Base-by-base conservation (phyloP, 768 basidiomycete genomes). In the Phanerochaete sordida region DNA sequence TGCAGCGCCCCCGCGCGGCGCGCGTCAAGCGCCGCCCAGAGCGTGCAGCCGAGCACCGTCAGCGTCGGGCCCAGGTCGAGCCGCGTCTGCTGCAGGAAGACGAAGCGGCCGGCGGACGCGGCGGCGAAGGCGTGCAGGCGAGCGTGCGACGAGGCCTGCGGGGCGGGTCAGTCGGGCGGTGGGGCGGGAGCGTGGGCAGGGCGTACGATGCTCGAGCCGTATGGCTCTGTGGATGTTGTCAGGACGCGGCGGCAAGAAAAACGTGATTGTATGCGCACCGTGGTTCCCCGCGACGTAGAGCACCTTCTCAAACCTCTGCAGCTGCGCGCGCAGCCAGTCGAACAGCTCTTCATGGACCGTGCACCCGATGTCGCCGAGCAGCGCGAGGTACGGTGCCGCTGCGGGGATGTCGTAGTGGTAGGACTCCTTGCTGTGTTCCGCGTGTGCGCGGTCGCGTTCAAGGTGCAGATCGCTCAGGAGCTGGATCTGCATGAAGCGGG, bases 31-130 rank as follows among this genome's bases (percentile, higher is more conserved):
- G 56, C 53, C 4, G 74, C 68, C 75, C 76, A 78, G 26, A 79
- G 71, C 3, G 77, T 78, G 66, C 76, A 78, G 4, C 76, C 77
- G 15, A 77, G 73, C n/a, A 78, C 64, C 24, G 74, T 75, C 16
- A 75, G 43, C 1, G 60, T 70, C 6, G 69, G 63, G 3, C 71
- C 66, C 24, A 76, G 46, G 55, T 77, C 74, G 63, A 70, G 65
- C 28, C 75, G 72, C 23, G 70, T 72, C 39, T 70, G 70, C 59
- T 74, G 58, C 5, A 77, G 69, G 37, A 72, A 63, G 23, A 77
- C 61, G 64, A 75, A 74, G n/a, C 62, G 61, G 3, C 72, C 72
- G 45, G 56, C 35, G 26, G 61, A 31, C 16, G 54, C 58, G 6
- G 45, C 43, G 46, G 51, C 60, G 46, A 65, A 66, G 27, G 53